Evolutionary conservation across 2,329 filamentous ascomycete species (phyloP).

Genomic region (Mollisiaceae sp.): DNA sequence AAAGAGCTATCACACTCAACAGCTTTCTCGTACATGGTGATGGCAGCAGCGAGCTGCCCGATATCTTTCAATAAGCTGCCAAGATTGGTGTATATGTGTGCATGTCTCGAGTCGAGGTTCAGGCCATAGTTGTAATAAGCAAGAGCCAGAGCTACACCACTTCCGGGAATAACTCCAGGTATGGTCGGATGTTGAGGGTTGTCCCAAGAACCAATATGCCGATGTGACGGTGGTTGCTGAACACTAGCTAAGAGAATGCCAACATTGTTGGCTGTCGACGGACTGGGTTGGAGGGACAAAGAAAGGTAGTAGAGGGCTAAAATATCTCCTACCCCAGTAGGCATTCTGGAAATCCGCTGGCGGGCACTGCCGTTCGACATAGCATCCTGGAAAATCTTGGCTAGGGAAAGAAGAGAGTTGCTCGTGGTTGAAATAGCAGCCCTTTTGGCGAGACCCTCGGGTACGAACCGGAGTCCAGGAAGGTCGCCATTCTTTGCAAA

Average conservation of each 20-base stretch:
- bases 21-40: conserved; percentile 96
- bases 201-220: conserved; percentile 40
- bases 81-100: conserved; percentile 95
- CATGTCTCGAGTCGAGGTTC: conserved; percentile 83
- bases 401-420: conserved; percentile 90
- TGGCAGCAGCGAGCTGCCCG: conserved; percentile 87
- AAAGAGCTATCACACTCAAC: conserved; percentile 93
- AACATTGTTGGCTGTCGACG: conserved; percentile 97
- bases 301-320: conserved; percentile 95
- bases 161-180: conserved; percentile 83
- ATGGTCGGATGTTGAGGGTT: conserved; percentile 54
- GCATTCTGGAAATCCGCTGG: conserved; percentile 60
- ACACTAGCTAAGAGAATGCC: conserved; percentile 96
- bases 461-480: conserved; percentile 77
- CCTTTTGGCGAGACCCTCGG: conserved; percentile 72
- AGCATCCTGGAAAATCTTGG: conserved; percentile 96
- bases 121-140: conserved; percentile 96
- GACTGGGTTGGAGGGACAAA: conserved; percentile 90
- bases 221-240: conserved; percentile 65
- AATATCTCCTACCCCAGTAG: conserved; percentile 87
- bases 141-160: conserved; percentile 84
- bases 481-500: conserved; percentile 78
- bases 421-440: conserved; percentile 92
- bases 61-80: conserved; percentile 96
- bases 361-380: conserved; percentile 67